phyloP scores from a whole-genome alignment of 495 filamentous ascomycete genomes.

The Corynascus novoguineensis region DNA sequence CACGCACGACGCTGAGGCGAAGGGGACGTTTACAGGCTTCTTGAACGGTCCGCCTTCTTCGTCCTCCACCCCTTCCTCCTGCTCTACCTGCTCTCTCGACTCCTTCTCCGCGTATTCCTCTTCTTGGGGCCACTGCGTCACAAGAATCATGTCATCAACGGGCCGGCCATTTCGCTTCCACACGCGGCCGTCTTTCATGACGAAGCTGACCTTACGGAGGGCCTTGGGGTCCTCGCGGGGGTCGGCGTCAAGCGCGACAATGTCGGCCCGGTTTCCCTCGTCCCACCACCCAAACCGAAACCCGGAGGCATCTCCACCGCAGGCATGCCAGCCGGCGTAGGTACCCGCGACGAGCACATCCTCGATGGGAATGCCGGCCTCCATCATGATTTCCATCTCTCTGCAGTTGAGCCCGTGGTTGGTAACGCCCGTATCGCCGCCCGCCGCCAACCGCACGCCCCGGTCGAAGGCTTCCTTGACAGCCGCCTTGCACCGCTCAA shows the following conservation, averaged over 20 bases:
- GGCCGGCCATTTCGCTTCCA: slow-evolving; percentile 31
- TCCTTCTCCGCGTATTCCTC: slow-evolving; percentile 2
- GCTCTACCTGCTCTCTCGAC: too few species aligned
- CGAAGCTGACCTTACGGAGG: slow-evolving; percentile 44
- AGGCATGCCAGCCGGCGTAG: slow-evolving; percentile 47
- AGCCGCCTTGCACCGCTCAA: slow-evolving; percentile 28
- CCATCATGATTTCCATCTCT: slow-evolving; percentile 47
- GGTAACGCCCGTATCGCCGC: slow-evolving; percentile 50
- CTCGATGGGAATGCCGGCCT: slow-evolving; percentile 45
- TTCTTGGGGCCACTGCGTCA: slow-evolving; percentile 19
- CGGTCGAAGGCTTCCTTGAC: slow-evolving; percentile 19
- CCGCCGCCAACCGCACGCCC: slow-evolving; percentile 43
- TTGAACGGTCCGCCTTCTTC: too few species aligned
- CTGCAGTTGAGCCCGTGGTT: slow-evolving; percentile 46
- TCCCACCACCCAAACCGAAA: slow-evolving; percentile 46
- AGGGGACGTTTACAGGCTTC: too few species aligned
- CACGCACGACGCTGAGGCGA: background rate
- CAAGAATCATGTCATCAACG: slow-evolving; percentile 16
- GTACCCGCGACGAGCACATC: slow-evolving; percentile 44
- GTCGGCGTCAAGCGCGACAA: slow-evolving; percentile 41
- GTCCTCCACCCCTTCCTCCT: too few species aligned
- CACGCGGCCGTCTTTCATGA: slow-evolving; percentile 48
- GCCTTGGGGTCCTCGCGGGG: slow-evolving; percentile 33
- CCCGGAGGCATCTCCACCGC: slow-evolving; percentile 45
- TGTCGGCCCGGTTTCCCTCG: slow-evolving; percentile 44